A percentile compares a stretch with the other conserved stretches of the same genome.
These are phyloP conservation scores for Colletotrichum camelliae DNA, from an alignment of 2,329 filamentous ascomycete genomes.

Conservation along the genomic window DNA sequence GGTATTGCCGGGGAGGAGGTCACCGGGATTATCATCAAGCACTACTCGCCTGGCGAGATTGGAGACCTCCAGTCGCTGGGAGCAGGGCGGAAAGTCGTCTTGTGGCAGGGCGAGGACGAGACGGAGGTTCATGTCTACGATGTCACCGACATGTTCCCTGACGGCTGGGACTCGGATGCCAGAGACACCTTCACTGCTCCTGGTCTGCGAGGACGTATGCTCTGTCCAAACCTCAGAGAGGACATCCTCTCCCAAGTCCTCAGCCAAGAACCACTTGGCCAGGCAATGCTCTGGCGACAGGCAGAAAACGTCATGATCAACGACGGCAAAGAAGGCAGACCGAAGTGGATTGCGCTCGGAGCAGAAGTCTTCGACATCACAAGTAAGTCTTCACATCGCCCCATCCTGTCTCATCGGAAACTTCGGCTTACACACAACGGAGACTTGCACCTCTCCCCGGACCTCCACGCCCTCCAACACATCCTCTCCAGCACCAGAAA, in stretches of 20 bases:
- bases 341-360: background rate
- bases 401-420: background rate
- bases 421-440: background rate
- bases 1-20: background rate
- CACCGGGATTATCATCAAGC: background rate
- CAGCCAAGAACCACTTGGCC: background rate
- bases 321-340: background rate
- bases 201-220: background rate
- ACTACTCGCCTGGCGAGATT: background rate
- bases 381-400: background rate
- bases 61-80: background rate
- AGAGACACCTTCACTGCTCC: background rate
- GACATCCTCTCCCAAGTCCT: background rate
- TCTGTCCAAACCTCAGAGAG: rapidly evolving
- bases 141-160: background rate
- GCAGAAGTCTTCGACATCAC: background rate
- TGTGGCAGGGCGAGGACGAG: background rate
- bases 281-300: background rate
- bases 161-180: background rate
- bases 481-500: background rate
- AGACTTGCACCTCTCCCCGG: background rate
- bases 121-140: background rate
- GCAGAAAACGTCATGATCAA: background rate
- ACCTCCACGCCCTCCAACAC: background rate
- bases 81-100: background rate